phyloP scores from a whole-genome alignment of 1,284 basidiomycete genomes.

The Sanghuangporus weigelae region DNA sequence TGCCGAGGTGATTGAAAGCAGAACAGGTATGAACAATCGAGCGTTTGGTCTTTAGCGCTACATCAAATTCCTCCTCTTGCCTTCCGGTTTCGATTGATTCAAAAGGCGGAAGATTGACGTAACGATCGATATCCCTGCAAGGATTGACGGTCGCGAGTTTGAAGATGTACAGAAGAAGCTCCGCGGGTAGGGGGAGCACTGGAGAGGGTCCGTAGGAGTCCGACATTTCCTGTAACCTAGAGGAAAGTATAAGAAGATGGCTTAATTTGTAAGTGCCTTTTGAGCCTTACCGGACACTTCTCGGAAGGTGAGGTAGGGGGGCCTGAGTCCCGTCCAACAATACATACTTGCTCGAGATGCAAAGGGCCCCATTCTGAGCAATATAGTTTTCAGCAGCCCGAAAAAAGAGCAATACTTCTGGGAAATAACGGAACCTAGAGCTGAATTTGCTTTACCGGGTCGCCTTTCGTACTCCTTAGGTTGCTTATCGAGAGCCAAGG shows the following conservation, averaged over 20 bases:
- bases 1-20: background rate
- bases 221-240: background rate
- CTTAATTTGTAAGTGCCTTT: background rate
- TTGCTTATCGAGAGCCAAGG: no score
- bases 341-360: background rate
- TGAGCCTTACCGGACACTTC: background rate
- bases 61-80: background rate
- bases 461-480: no score
- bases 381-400: background rate
- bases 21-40: constrained; percentile 2
- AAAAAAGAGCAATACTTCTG: background rate
- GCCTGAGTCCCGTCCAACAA: background rate
- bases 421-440: no score
- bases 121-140: background rate
- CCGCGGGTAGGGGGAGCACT: constrained; percentile 2
- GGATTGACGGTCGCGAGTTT: constrained; percentile 2
- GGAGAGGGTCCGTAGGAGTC: background rate
- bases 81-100: background rate
- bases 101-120: constrained; percentile 3
- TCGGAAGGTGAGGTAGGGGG: background rate
- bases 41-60: constrained; percentile 1
- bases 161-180: constrained; percentile 5
- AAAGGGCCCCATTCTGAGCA: background rate
- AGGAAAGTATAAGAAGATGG: background rate
- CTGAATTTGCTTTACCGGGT: no score